A percentile compares a stretch with the other conserved stretches of the same genome.
Evolutionary conservation across 306 rosid genomes (phyloP).

Genomic region (Aeschynomene evenia): DNA sequence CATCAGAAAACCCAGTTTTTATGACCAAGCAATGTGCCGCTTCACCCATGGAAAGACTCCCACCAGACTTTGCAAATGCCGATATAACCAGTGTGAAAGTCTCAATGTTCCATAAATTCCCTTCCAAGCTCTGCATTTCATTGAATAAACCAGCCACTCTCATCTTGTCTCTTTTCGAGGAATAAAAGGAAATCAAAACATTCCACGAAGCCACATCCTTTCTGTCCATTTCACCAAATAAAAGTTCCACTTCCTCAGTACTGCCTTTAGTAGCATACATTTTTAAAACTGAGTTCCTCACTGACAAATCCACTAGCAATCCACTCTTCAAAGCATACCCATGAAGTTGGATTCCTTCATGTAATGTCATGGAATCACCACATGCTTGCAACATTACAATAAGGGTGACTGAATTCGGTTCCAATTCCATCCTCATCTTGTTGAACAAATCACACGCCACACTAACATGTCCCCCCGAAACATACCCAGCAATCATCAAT

Average conservation of each 20-base stretch:
- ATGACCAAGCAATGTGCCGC: slow-evolving; percentile 38
- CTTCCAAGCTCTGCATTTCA: slow-evolving; percentile 33
- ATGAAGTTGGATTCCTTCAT: slow-evolving; percentile 44
- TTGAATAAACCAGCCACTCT: slow-evolving; percentile 36
- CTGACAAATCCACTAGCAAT: slow-evolving; percentile 33
- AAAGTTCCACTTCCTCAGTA: slow-evolving; percentile 34
- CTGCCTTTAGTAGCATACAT: slow-evolving; percentile 43
- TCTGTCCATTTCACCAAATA: slow-evolving; percentile 40
- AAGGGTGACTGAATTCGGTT: slow-evolving; percentile 50
- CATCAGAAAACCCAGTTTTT: slow-evolving; percentile 52
- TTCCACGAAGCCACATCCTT: slow-evolving; percentile 53
- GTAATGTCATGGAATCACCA: slow-evolving; percentile 26
- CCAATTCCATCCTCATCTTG: slow-evolving; percentile 43
- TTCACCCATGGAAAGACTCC: slow-evolving; percentile 45
- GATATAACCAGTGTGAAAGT: slow-evolving; percentile 49
- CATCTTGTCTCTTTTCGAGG: slow-evolving; percentile 29
- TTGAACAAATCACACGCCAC: slow-evolving; percentile 34
- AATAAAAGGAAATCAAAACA: slow-evolving; percentile 41
- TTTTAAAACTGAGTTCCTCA: slow-evolving; percentile 48
- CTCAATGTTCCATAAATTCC: slow-evolving; percentile 28
- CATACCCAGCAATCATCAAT: slow-evolving; percentile 45
- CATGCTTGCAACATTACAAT: slow-evolving; percentile 49
- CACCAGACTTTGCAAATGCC: slow-evolving; percentile 39
- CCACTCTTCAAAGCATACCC: slow-evolving; percentile 50
- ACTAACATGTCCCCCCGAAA: slow-evolving; percentile 19